Evolutionary conservation across 768 basidiomycete species (phyloP), one percentile per base, ranked within the genome.

Genomic region (Amanita subjunquillea): DNA sequence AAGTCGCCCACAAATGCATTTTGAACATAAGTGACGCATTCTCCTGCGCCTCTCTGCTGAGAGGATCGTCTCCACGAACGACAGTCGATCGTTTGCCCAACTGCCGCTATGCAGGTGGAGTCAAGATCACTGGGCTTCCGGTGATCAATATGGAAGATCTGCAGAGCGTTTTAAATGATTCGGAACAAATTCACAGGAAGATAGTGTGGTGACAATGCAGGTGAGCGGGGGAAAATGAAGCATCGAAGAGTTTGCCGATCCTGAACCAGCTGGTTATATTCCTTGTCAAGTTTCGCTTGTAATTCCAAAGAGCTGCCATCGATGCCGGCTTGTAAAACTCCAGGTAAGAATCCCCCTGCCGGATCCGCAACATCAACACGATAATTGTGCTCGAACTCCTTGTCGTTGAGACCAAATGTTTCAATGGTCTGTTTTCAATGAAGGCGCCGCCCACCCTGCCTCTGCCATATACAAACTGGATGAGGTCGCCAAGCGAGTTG

Each of bases 401-500:
- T 74, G 67, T 95, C 69, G 59, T 78, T 87, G 55, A 96, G 72
- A 23, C 80, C 83, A 58, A 91, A 93, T 0, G 90, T 91, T 58
- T 95, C 91, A 51, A 97, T 85, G 49, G 79, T 85, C 69, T 99
- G 96, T 87, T 87, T 72, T 99, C 96, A 65, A 99, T 96, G 67
- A 85, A 94, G 0, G 92, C 91, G 55, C 91, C 95, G 62, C 98
- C 96, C 89, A 98, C 96, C 40, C 96, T 95, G 62, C 98, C 96
- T 65, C 98, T 96, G 29, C 96, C 96, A 58, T 99, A 99, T 22
- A 91, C 77, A 66, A 97, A 97, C 64, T 98, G 93, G 27, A 99
- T 78, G 36, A 99, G 80, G 67, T 98, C 94, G 13, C 95, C 95
- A 3, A 95, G 77, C 2, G 96, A 98, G 63, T 99, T 99, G 50